These are phyloP conservation scores for Excoecaria cochinchinensis DNA, from an alignment of 345 rosid species.

Conservation along the genomic window DNA sequence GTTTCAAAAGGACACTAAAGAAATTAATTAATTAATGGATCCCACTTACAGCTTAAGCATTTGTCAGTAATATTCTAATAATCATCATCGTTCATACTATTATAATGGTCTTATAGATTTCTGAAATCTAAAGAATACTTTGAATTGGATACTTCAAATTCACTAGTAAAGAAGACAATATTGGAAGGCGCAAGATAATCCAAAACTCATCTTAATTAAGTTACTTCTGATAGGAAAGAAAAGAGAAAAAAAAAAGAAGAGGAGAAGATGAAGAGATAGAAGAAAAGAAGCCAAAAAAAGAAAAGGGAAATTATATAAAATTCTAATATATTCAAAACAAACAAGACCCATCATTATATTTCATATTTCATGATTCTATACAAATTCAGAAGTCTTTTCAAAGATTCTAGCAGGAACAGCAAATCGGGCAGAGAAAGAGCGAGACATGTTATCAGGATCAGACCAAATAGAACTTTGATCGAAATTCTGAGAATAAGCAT, in stretches of 20 bases:
- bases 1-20: background rate
- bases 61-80: background rate
- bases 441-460: slow-evolving; percentile 33
- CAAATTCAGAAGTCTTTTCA: background rate
- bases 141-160: too few species aligned
- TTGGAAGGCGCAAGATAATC: slow-evolving; percentile 1
- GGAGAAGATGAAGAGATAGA: too few species aligned
- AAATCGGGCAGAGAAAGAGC: slow-evolving; percentile 46
- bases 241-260: too few species aligned
- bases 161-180: background rate
- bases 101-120: background rate
- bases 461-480: slow-evolving; percentile 32
- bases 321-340: background rate
- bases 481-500: slow-evolving; percentile 39
- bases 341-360: background rate
- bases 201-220: too few species aligned
- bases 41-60: background rate
- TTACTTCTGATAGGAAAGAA: too few species aligned
- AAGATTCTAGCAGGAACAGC: slow-evolving; percentile 37
- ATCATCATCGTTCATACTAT: background rate
- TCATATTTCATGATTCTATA: background rate
- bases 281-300: too few species aligned
- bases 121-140: background rate
- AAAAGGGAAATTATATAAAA: background rate
- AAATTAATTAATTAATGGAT: background rate